These are phyloP conservation scores for Chlamydomonas applanata DNA, from an alignment of 139 green algal species.

Conservation along the genomic window DNA sequence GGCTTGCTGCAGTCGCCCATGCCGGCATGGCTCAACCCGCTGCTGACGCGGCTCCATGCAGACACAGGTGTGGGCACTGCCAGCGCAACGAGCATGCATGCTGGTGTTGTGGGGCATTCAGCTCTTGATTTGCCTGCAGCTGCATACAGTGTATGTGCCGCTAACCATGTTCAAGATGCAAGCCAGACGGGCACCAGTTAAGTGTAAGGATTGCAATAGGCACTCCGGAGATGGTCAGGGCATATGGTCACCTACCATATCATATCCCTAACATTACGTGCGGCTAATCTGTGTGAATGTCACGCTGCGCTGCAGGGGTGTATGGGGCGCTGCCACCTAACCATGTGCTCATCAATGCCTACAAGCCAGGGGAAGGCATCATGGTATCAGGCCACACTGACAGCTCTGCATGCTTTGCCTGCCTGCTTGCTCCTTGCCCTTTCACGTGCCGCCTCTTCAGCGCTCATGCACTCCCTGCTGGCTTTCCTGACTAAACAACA, in stretches of 20 bases:
- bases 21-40: conserved; percentile 49
- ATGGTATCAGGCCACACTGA: conserved; percentile 32
- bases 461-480: too few relatives aligned
- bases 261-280: too few relatives aligned
- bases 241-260: too few relatives aligned
- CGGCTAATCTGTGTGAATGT: too few relatives aligned
- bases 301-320: neutral
- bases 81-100: too few relatives aligned
- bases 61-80: conserved; percentile 1
- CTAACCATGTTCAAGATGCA: too few relatives aligned
- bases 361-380: conserved; percentile 66
- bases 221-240: too few relatives aligned
- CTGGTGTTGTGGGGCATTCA: too few relatives aligned
- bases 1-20: conserved; percentile 56
- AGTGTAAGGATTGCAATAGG: too few relatives aligned
- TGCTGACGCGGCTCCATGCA: conserved; percentile 28
- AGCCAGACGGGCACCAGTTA: too few relatives aligned
- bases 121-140: neutral
- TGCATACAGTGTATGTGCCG: too few relatives aligned
- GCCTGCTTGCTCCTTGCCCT: neutral
- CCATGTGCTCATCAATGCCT: conserved; percentile 71
- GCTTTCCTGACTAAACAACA: too few relatives aligned
- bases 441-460: neutral
- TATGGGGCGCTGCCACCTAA: conserved; percentile 47
- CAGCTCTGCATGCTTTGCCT: neutral